phyloP scores from a whole-genome alignment of 2,329 filamentous ascomycete species.

The Cordyceps sp. region DNA sequence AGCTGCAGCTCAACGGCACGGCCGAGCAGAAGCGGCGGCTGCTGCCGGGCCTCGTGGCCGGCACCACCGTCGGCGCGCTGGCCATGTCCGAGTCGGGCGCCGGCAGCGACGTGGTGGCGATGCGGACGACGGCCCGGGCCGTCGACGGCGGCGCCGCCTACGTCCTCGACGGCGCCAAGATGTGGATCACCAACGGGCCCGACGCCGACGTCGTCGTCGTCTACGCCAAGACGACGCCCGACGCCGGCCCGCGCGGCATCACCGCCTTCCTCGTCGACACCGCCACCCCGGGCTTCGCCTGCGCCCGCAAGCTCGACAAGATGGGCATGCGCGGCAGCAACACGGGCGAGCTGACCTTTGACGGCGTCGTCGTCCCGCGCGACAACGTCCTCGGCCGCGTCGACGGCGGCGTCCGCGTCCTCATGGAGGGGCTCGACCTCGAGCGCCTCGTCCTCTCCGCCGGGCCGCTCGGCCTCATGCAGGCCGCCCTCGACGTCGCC shows the following conservation, averaged over 20 bases:
- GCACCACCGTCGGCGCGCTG: slow-evolving; percentile 68
- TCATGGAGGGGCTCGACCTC: slow-evolving; percentile 93
- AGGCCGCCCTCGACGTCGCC: slow-evolving; percentile 69
- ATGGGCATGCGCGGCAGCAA: slow-evolving; percentile 96
- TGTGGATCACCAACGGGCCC: slow-evolving; percentile 99
- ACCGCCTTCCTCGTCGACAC: slow-evolving; percentile 84
- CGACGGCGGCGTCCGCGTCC: slow-evolving; percentile 70
- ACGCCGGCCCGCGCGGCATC: slow-evolving; percentile 72
- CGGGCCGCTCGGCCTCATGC: slow-evolving; percentile 88
- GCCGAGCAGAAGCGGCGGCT: slow-evolving; percentile 63
- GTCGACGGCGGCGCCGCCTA: slow-evolving; percentile 60
- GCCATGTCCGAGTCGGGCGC: slow-evolving; percentile 91
- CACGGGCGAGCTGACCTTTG: slow-evolving; percentile 85
- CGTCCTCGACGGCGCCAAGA: slow-evolving; percentile 77
- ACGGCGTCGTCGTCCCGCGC: slow-evolving; percentile 73
- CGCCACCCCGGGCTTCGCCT: slow-evolving; percentile 58
- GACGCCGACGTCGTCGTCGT: slow-evolving; percentile 88
- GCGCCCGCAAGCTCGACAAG: slow-evolving; percentile 86
- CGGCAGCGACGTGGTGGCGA: slow-evolving; percentile 86
- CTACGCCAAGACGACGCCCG: slow-evolving; percentile 87
- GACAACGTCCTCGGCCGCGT: slow-evolving; percentile 67
- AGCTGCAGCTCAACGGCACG: slow-evolving; percentile 78
- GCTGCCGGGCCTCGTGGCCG: slow-evolving; percentile 66
- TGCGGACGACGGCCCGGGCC: slow-evolving; percentile 70
- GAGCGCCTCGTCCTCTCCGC: slow-evolving; percentile 84